Evolutionary conservation across 179 eudicot species (phyloP), one percentile per base, ranked within the genome.

Genomic region (Beta macrorhiza): DNA sequence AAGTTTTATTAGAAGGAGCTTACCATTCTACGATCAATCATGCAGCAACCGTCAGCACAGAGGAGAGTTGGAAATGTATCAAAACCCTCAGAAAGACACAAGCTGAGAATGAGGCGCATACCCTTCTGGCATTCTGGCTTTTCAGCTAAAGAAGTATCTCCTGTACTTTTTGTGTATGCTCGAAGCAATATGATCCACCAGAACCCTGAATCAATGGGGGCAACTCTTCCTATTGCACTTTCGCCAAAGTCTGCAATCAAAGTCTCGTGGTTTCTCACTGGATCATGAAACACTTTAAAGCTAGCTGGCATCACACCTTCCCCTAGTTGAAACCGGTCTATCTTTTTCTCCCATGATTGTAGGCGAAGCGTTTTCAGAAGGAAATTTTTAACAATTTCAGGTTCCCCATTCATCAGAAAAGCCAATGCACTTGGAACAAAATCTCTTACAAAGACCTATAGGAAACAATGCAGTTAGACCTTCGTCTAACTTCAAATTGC

Each of bases 241-340:
- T 94, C 99, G 62, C 99, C 99, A 87, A 95, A 94, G 89, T 94
- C 99, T 44, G 99, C 98, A 20, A 91, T 89, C 78, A 95, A 52
- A 17, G 93, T 94, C 82, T 95, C 99, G 6, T 88, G 88, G 76
- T 93, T 95, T 67, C 90, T 87, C 72, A 88, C 80, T 5, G 98
- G 97, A 81, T 95, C 95, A 71, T 92, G 97, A 52, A 84, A 87
- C 56, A 95, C 99, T 88, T 95, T 95, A 67, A 95, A 95, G 84
- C 99, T 95, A 63, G 99, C 99, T 62, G 99, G 99, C 98, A 95
- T 95, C 70, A 94, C 99, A 32, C 99, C 99, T 83, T 91, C 99
- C 61, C 98, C 98, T 53, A 95, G 86, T 55, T 96, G 90, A 84
- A 94, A 96, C 25, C 93, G 79, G 59, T 94, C 99, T 47, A 96